Conservation (phyloP, 1,284 basidiomycete genomes). For the Thelephora terrestris region DNA sequence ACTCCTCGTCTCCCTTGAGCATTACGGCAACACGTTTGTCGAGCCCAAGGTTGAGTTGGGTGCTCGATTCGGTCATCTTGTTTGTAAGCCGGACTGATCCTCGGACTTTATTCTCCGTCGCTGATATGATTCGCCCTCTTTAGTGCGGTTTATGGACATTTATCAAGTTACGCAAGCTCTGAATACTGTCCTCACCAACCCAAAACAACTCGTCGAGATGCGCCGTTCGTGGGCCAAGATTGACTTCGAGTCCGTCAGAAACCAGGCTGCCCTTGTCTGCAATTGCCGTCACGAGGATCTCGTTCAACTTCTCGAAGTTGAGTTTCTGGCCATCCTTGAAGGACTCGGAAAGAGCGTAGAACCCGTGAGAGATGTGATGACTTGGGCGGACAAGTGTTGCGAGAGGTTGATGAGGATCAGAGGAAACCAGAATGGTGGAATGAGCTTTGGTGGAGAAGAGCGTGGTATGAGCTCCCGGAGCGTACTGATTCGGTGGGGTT, state of each 20-base stretch:
- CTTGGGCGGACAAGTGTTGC: constrained; percentile 82
- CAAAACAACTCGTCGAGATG: constrained; percentile 78
- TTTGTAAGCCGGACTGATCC: constrained; percentile 46
- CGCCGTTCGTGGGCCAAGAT: constrained; percentile 77
- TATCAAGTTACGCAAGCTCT: constrained; percentile 84
- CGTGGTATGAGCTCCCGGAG: constrained; percentile 62
- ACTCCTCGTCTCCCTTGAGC: constrained; percentile 66
- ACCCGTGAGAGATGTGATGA: constrained; percentile 79
- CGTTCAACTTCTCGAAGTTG: constrained; percentile 72
- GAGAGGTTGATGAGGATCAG: constrained; percentile 71
- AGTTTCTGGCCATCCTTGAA: constrained; percentile 72
- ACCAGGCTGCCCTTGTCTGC: constrained; percentile 83
- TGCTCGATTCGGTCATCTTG: constrained; percentile 79
- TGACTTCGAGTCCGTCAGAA: constrained; percentile 82
- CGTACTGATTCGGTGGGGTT: constrained; percentile 81
- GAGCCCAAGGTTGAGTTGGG: constrained; percentile 85
- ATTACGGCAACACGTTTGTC: constrained; percentile 81
- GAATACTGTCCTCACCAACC: constrained; percentile 75
- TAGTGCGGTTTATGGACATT: constrained; percentile 82
- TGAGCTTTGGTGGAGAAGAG: constrained; percentile 38
- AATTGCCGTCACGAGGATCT: constrained; percentile 85
- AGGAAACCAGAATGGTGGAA: constrained; percentile 47
- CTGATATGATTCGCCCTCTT: neutral
- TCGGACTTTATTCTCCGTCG: constrained; percentile 6
- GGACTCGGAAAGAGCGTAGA: constrained; percentile 60